Conservation (phyloP, 768 basidiomycete species). For the Postia placenta region DNA sequence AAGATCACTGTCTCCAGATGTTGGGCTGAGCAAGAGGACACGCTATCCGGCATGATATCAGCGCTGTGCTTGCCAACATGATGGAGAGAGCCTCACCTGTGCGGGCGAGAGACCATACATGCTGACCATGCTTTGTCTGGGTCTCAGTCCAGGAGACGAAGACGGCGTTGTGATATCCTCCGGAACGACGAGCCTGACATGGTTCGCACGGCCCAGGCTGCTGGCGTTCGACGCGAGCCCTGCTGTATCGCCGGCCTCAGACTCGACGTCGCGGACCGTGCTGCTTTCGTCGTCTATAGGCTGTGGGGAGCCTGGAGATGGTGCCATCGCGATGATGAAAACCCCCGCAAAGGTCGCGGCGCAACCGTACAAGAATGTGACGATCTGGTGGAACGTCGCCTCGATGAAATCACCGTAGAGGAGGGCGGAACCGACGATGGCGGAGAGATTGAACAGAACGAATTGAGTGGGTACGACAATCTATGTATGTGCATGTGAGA, state of each 20-base stretch:
- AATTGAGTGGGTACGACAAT: constrained; percentile 94
- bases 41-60: constrained; percentile 31
- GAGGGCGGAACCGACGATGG: constrained; percentile 88
- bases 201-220: constrained; percentile 31
- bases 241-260: constrained; percentile 15
- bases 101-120: constrained; percentile 71
- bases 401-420: constrained; percentile 91
- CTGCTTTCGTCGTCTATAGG: constrained; percentile 26
- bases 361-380: constrained; percentile 85
- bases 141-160: constrained; percentile 37
- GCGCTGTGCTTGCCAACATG: neutral
- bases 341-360: constrained; percentile 88
- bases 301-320: constrained; percentile 22
- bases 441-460: constrained; percentile 89
- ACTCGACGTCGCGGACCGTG: constrained; percentile 17
- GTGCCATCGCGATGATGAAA: constrained; percentile 75
- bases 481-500: no score
- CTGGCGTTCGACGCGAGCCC: constrained; percentile 24
- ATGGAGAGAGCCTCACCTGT: constrained; percentile 39
- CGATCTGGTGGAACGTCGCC: constrained; percentile 72
- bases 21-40: constrained; percentile 60
- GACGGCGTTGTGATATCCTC: constrained; percentile 28
- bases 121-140: constrained; percentile 50
- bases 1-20: constrained; percentile 40
- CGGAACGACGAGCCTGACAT: constrained; percentile 44